phyloP scores from a whole-genome alignment of 2,329 filamentous ascomycete genomes.

The Pestalotiopsis sp. region DNA sequence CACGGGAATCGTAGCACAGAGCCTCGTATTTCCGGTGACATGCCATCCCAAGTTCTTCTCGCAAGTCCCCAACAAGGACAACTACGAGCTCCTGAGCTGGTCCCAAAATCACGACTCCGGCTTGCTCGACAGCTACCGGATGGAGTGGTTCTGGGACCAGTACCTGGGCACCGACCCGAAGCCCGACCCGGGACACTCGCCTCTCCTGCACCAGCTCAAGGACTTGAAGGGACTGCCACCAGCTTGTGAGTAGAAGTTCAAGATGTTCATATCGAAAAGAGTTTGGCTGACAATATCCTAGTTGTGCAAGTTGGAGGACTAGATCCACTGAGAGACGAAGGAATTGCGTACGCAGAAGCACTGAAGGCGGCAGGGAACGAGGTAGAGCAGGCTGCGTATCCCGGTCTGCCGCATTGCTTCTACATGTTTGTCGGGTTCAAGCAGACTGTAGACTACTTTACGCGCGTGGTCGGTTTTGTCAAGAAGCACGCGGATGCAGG shows the following conservation, averaged over 20 bases:
- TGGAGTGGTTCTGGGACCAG: conserved; percentile 38
- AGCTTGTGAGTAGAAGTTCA: conserved; percentile 28
- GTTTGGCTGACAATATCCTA: conserved; percentile 16
- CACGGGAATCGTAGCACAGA: conserved; percentile 34
- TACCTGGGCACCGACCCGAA: conserved; percentile 31
- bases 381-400: conserved; percentile 33
- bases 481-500: conserved; percentile 9
- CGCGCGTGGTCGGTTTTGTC: not conserved
- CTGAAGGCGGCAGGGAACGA: conserved; percentile 34
- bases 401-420: conserved; percentile 39
- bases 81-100: conserved; percentile 38
- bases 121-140: conserved; percentile 28
- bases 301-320: conserved; percentile 37
- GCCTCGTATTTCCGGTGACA: conserved; percentile 36
- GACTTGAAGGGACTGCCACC: conserved; percentile 30
- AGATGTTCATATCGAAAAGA: not conserved
- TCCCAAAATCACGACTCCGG: conserved; percentile 34
- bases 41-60: conserved; percentile 39
- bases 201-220: conserved; percentile 34
- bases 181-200: conserved; percentile 32
- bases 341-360: conserved; percentile 38
- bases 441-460: conserved; percentile 1
- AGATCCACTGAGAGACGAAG: conserved; percentile 41
- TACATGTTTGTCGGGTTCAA: conserved; percentile 8
- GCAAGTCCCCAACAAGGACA: conserved; percentile 20